Evolutionary conservation across 176 grass and related monocot species (phyloP), one percentile per base, ranked within the genome.

Genomic region (Poa annua): DNA sequence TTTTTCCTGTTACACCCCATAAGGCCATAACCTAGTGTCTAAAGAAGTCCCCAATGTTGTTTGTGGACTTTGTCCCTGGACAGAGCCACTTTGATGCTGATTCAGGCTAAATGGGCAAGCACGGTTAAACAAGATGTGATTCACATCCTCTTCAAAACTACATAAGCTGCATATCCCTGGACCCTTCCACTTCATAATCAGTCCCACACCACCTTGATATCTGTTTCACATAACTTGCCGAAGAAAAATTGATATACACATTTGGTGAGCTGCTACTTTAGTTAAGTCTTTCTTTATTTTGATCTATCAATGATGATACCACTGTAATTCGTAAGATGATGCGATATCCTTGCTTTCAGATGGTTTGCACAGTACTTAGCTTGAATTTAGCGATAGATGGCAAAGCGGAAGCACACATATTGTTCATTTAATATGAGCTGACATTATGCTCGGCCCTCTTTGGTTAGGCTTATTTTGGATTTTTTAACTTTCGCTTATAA

Each of bases 371-470:
- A 12, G 35, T 12, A 66, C 51, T 59, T 65, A 56, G n/a, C 10
- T 84, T 64, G 56, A 65, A 8, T 61, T 65, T 47, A 55, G 34
- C 22, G 71, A 16, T 74, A 4, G 8, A 74, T 79, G 80, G 11
- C 19, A 74, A 64, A 36, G 19, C n/a, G 16, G 61, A 54, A 63
- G 45, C 20, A 12, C 39, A 81, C 24, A 14, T 36, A 35, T 35
- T 57, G 54, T 55, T 78, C 65, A 52, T 61, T 77, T 35, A 66
- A 16, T 74, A 47, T 57, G 47, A 74, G 11, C 54, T 88, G 56
- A 24, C 34, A 65, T 21, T 83, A 71, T 52, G 73, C 15, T n/a
- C n/a, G n/a, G n/a, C n/a, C n/a, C n/a, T n/a, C n/a, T n/a, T n/a
- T n/a, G n/a, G n/a, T n/a, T n/a, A n/a, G n/a, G n/a, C n/a, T n/a